Conservation (phyloP, 2,329 filamentous ascomycete species). For the Fusarium anguioides region DNA sequence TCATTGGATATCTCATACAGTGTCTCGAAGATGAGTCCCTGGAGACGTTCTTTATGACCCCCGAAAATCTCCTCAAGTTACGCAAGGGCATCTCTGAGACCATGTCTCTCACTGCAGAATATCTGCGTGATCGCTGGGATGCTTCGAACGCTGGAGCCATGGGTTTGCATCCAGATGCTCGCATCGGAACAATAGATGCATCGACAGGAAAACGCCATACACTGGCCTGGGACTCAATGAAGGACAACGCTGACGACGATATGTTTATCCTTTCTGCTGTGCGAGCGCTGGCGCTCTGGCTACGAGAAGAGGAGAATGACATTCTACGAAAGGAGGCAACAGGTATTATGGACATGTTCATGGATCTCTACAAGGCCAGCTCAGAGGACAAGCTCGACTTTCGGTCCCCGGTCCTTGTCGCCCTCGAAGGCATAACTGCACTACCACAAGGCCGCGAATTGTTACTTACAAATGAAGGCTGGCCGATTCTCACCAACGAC, state of each 20-base stretch:
- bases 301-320: slow-evolving; percentile 75
- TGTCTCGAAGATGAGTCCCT: slow-evolving; percentile 62
- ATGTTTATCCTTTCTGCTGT: slow-evolving; percentile 69
- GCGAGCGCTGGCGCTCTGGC: slow-evolving; percentile 70
- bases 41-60: slow-evolving; percentile 59
- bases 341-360: slow-evolving; percentile 71
- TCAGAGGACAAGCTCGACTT: slow-evolving; percentile 59
- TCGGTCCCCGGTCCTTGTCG: slow-evolving; percentile 66
- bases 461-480: slow-evolving; percentile 65
- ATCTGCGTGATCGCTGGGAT: slow-evolving; percentile 77
- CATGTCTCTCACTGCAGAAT: slow-evolving; percentile 71
- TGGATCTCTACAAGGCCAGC: slow-evolving; percentile 67
- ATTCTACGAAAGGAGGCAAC: slow-evolving; percentile 65
- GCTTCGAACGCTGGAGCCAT: slow-evolving; percentile 70
- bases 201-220: slow-evolving; percentile 59
- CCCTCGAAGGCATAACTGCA: slow-evolving; percentile 67
- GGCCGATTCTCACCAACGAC: slow-evolving; percentile 64
- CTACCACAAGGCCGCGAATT: slow-evolving; percentile 59
- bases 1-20: slow-evolving; percentile 67
- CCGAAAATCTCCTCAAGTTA: slow-evolving; percentile 70
- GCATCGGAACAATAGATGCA: slow-evolving; percentile 57
- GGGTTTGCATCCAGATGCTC: slow-evolving; percentile 69
- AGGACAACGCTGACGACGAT: slow-evolving; percentile 62
- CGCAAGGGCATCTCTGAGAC: slow-evolving; percentile 71
- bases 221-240: slow-evolving; percentile 69